Base-by-base conservation (phyloP, 106 monocot genomes). In the Allium fistulosum region DNA sequence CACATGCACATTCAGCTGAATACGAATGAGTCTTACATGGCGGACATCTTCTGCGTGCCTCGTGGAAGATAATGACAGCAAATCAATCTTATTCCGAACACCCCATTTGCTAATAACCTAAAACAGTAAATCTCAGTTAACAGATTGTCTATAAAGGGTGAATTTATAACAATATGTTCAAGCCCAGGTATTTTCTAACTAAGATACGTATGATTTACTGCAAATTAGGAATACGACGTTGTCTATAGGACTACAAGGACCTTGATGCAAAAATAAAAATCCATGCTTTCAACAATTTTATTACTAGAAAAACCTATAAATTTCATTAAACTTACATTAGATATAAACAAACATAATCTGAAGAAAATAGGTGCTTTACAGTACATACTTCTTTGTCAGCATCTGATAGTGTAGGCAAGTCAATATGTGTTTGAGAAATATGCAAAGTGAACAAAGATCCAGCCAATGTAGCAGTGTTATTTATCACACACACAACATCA, bases 371-470 rank as follows among this genome's bases (percentile, higher is more conserved):
- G 37, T 37, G 37, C 37, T 37, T 37, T 37, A 37, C 37, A 37
- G 37, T 55, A 55, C 53, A 12, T 77, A 87, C 95, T n/a, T 86
- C 79, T 73, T 97, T 97, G 74, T 97, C 96, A 71, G 74, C 69
- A 67, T 92, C 92, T 76, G 91, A 82, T 2, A 97, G 84, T 58
- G 96, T 92, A 46, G 88, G 96, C 58, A 92, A 76, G 53, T 92
- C 68, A 52, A 97, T 87, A 62, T 81, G 88, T 62, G 89, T 78
- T 80, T 92, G 84, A 27, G 96, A 88, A 50, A 80, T 66, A 48
- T 97, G 96, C 69, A 97, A 65, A 56, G 91, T 89, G 59, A 92
- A 97, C 22, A 92, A 61, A 55, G 82, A 86, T 26, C 96, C 96
- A 61, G 96, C 70, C 17, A 92, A 69, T 22, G 92, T 92, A 48